Conservation (phyloP, 1,284 basidiomycete species). For the Puccinia triticina region DNA sequence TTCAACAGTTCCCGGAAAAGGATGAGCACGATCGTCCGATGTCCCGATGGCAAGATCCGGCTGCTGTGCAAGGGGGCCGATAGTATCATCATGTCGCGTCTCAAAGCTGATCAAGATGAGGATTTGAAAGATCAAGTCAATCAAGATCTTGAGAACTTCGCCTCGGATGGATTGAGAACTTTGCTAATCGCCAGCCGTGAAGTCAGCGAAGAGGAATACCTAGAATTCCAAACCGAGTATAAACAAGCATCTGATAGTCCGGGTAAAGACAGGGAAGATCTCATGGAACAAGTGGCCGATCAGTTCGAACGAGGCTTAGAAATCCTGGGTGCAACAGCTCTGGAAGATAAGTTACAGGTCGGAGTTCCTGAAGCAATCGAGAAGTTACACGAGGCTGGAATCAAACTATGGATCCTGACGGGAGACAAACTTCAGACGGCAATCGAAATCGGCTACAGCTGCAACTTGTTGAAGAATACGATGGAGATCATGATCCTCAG, state of each 20-base stretch:
- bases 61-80: slow-evolving; percentile 97
- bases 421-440: slow-evolving; percentile 97
- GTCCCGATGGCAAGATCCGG: slow-evolving; percentile 76
- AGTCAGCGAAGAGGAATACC: slow-evolving; percentile 79
- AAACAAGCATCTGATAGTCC: slow-evolving; percentile 77
- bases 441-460: slow-evolving; percentile 92
- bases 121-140: slow-evolving; percentile 75
- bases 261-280: slow-evolving; percentile 76
- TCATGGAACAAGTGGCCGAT: slow-evolving; percentile 84
- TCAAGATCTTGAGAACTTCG: slow-evolving; percentile 87
- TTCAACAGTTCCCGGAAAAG: slow-evolving; percentile 92
- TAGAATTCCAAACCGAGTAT: slow-evolving; percentile 77
- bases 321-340: slow-evolving; percentile 88
- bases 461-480: slow-evolving; percentile 84
- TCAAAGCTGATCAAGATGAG: slow-evolving; percentile 74
- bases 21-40: slow-evolving; percentile 86
- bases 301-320: slow-evolving; percentile 77
- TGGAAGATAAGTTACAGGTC: slow-evolving; percentile 95
- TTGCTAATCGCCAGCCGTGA: slow-evolving; percentile 84
- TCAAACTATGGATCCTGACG: slow-evolving; percentile 95
- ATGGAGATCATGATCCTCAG: slow-evolving; percentile 92
- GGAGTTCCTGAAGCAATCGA: slow-evolving; percentile 96
- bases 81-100: slow-evolving; percentile 85
- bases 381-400: slow-evolving; percentile 84
- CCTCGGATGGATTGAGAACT: slow-evolving; percentile 87